These are phyloP conservation scores for Lathyrus aphaca DNA, from an alignment of 306 rosid species.

Conservation along the genomic window DNA sequence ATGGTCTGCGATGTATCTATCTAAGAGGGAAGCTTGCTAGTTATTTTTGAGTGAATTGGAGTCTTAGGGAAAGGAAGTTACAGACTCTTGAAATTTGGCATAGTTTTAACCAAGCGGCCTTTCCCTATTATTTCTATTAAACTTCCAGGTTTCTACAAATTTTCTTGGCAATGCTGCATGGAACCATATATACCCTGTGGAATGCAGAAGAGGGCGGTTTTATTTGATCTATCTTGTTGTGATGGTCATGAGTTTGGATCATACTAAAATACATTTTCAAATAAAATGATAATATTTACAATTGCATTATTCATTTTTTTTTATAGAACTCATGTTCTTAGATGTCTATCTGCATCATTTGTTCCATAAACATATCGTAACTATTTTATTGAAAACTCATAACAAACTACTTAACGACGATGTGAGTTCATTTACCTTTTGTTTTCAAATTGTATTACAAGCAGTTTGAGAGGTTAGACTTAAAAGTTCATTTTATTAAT, in stretches of 20 bases:
- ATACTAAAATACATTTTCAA: conserved; percentile 10
- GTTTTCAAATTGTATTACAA: conserved; percentile 1
- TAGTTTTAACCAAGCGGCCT: not conserved
- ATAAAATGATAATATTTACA: conserved; percentile 1
- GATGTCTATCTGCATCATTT: not conserved
- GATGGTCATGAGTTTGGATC: conserved; percentile 1
- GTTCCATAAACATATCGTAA: conserved; percentile 13
- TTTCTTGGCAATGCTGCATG: conserved; percentile 7
- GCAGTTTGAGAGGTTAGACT: conserved; percentile 19
- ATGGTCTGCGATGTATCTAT: not conserved
- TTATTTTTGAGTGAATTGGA: not conserved
- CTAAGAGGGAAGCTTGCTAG: not conserved
- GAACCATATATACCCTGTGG: not conserved
- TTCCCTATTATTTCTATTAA: not conserved
- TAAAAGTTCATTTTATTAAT: conserved; percentile 30
- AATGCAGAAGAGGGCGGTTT: not conserved
- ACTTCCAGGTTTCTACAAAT: too few relatives aligned
- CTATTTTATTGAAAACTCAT: not conserved
- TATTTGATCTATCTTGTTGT: conserved; percentile 22
- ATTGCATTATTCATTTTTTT: conserved; percentile 16
- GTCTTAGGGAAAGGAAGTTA: not conserved
- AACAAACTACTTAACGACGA: not conserved
- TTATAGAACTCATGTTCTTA: not conserved
- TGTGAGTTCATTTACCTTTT: conserved; percentile 5
- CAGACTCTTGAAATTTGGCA: not conserved